Base-by-base conservation (phyloP, 352 stramenopile genomes). In the Pythium rishiriense region DNA sequence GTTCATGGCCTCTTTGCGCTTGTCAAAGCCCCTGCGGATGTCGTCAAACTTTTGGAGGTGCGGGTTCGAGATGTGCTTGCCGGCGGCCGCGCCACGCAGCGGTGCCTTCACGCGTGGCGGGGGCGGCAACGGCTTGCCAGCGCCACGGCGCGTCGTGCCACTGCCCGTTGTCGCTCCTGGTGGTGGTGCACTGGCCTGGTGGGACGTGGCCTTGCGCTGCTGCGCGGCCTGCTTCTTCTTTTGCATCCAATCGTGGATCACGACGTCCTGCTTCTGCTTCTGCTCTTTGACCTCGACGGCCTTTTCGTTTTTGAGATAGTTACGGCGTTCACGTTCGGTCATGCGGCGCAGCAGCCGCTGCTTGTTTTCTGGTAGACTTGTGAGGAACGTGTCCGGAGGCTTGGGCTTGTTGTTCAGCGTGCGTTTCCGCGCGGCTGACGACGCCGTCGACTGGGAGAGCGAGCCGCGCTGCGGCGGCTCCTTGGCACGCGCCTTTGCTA, bases 211-310 rank as follows among this genome's bases (percentile, higher is more conserved):
- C 58, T 86, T 87, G 19, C 81, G 78, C 48, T 90, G 79, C 24
- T 69, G 78, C 1, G 79, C 79, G 0, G 82, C 82, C 14, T 85
- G 73, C 0, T 75, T 70, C 68, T 89, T 91, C 56, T 85, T 85
- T 33, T 88, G 78, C 45, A 91, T 74, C 82, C 82, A 91, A 12
- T 73, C 76, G 48, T 87, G 78, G 74, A 91, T 89, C 12, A 91
- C 78, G 21, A 91, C 70, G 48, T 91, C 82, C 56, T 91, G 82
- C 52, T 88, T 88, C 12, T 65, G 66, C 26, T 66, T 49, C 53
- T 81, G 70, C 15, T 78, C 53, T 22, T 69, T 64, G 8, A 64
- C 58, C 25, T 78, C 69, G 15, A 50, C 58, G 1, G 70, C 75
- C 28, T 88, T 89, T 50, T 91, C 81, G 5, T 73, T 70, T 67